Base-by-base conservation (phyloP, 2,329 filamentous ascomycete genomes). In the Pseudocercospora ulei region DNA sequence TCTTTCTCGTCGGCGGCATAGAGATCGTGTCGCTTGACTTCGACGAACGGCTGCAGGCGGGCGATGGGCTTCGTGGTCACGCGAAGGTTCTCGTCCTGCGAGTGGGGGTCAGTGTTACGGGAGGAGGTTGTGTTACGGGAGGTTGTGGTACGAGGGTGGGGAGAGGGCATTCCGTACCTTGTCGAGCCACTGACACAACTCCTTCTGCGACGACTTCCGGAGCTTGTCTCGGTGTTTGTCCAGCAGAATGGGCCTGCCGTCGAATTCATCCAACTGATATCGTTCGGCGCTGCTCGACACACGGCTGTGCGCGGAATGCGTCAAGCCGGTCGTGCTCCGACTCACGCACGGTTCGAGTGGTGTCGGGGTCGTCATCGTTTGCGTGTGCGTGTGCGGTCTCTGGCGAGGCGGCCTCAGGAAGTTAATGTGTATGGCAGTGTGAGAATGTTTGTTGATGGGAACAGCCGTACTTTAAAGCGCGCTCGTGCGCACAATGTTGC, bases 61-160 rank as follows among this genome's bases (percentile, higher is more conserved):
- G 66, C 66, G 25, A 70, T 68, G 24, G 54, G 53, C 48, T 68
- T 69, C 49, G 56, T 61, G 13, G 67, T 67, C 25, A 66, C 64
- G 49, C 66, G 65, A 35, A 66, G 59, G 43, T 60, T 56, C 18
- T 64, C 62, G 41, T 67, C 65, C 25, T 20, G 23, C 5, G 19
- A n/a, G 8, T 26, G 7, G 11, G 18, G 37, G 14, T 18, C 20
- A 22, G 30, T 36, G 27, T 31, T 13, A 35, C 18, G 20, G 7
- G 26, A 9, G 30, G n/a, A n/a, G 20, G 17, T 6, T 41, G 12
- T 11, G 9, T 31, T 7, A 26, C 27, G 18, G 12, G 13, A 29
- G 13, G 11, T 16, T 20, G 23, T 12, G 39, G 37, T 43, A 13
- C 6, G 7, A 22, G 26, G 33, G 13, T 27, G 22, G n/a, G 16